Conservation (phyloP, 1,284 basidiomycete species). For the Hemileia vastatrix region DNA sequence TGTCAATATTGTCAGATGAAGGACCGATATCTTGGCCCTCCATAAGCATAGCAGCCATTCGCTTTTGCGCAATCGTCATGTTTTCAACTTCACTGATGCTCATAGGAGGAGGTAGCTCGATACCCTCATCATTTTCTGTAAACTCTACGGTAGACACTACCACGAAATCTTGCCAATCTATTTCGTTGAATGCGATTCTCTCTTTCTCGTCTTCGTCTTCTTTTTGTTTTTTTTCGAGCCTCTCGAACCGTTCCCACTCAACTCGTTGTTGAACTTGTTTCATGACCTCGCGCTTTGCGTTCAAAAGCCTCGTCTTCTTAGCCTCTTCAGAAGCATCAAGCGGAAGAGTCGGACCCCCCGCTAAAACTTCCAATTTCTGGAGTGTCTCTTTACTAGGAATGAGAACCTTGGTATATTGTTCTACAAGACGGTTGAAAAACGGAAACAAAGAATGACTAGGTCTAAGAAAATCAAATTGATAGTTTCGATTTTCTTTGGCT, state of each 20-base stretch:
- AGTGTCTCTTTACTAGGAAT: constrained; percentile 68
- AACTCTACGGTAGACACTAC: constrained; percentile 99
- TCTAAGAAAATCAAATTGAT: constrained; percentile 94
- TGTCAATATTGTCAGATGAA: too few species aligned
- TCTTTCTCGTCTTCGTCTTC: constrained; percentile 84
- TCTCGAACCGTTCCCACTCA: constrained; percentile 74
- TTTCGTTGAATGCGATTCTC: constrained; percentile 78
- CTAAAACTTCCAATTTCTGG: constrained; percentile 52
- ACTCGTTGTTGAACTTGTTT: constrained; percentile 68
- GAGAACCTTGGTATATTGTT: constrained; percentile 87
- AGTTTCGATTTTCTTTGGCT: constrained; percentile 81
- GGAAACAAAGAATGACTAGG: constrained; percentile 91
- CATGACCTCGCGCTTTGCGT: constrained; percentile 64
- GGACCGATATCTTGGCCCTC: constrained; percentile 68
- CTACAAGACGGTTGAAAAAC: constrained; percentile 93
- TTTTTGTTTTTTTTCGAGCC: constrained; percentile 73
- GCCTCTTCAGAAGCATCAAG: constrained; percentile 52
- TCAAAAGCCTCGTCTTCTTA: constrained; percentile 39
- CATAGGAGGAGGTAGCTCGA: constrained; percentile 90
- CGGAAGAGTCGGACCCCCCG: constrained; percentile 24
- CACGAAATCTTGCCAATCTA: constrained; percentile 99
- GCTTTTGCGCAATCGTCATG: constrained; percentile 93
- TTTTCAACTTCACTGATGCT: constrained; percentile 86
- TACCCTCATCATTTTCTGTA: constrained; percentile 72
- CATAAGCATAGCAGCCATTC: constrained; percentile 97